Percentiles rank a stretch among this genome's conserved stretches.
phyloP scores from a whole-genome alignment of 2,329 filamentous ascomycete genomes.

The Alternaria longipes region DNA sequence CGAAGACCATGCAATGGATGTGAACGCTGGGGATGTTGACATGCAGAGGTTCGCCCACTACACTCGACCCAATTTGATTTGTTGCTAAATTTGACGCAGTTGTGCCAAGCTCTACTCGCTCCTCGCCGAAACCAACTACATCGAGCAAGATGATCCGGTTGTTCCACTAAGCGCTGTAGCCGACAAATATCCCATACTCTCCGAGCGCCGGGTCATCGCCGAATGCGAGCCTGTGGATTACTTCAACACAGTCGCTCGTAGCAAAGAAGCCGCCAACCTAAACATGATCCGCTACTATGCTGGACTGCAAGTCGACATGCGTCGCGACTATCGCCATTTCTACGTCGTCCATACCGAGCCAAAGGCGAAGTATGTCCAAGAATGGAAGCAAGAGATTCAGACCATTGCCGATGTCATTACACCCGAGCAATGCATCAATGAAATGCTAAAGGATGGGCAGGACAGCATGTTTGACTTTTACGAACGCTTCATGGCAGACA shows the following conservation, averaged over 20 bases:
- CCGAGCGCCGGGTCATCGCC: slow-evolving; percentile 32
- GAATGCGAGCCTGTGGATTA: slow-evolving; percentile 33
- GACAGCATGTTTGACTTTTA: slow-evolving; percentile 41
- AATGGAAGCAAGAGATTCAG: slow-evolving; percentile 36
- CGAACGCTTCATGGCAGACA: slow-evolving; percentile 32
- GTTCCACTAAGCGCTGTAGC: slow-evolving; percentile 15
- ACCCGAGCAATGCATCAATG: slow-evolving; percentile 37
- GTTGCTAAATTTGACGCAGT: slow-evolving; percentile 19
- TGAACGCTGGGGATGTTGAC: slow-evolving; percentile 29
- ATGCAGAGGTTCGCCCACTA: slow-evolving; percentile 23
- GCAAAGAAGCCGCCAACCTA: slow-evolving; percentile 35
- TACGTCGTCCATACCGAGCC: slow-evolving; percentile 46
- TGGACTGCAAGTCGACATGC: slow-evolving; percentile 30
- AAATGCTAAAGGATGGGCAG: slow-evolving; percentile 28
- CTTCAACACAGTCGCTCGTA: slow-evolving; percentile 30
- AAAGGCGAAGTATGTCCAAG: slow-evolving; percentile 13
- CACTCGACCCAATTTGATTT: neutral
- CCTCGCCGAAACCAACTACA: slow-evolving; percentile 31
- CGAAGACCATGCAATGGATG: slow-evolving; percentile 26
- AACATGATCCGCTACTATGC: slow-evolving; percentile 41
- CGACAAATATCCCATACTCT: slow-evolving; percentile 45
- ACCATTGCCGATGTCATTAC: slow-evolving; percentile 43
- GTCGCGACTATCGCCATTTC: slow-evolving; percentile 42
- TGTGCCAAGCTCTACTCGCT: slow-evolving; percentile 38
- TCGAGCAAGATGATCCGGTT: slow-evolving; percentile 36